A percentile compares a stretch with the other conserved stretches of the same genome.
These are phyloP conservation scores for Aspergillus cejpii DNA, from an alignment of 2,329 filamentous ascomycete species.

Conservation along the genomic window DNA sequence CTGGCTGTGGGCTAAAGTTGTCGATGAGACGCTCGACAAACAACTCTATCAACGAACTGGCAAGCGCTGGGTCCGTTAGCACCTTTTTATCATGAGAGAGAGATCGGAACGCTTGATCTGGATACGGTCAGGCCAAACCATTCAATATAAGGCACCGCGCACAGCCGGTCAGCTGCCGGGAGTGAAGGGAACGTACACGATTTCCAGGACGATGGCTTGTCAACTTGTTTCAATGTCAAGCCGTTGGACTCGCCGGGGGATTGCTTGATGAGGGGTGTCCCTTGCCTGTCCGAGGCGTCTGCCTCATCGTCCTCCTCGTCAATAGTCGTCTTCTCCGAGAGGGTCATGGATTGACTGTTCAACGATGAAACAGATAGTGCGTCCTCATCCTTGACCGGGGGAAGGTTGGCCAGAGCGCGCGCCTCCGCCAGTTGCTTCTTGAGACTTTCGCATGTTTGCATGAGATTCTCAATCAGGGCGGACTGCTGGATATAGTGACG, in stretches of 20 bases:
- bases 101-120: slow-evolving; percentile 1
- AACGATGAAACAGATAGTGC: not conserved
- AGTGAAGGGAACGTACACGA: not conserved
- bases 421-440: slow-evolving; percentile 18
- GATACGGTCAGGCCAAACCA: not conserved
- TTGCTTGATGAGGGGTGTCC: not conserved
- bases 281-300: not conserved
- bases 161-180: not conserved
- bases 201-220: not conserved
- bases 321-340: slow-evolving; percentile 1
- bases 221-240: not conserved
- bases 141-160: too few relatives aligned
- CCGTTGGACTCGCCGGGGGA: not conserved
- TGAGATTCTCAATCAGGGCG: slow-evolving; percentile 23
- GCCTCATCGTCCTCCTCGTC: slow-evolving; percentile 1
- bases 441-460: slow-evolving; percentile 16
- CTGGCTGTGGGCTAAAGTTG: slow-evolving; percentile 18
- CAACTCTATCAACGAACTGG: slow-evolving; percentile 18
- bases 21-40: slow-evolving; percentile 22
- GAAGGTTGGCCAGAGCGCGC: slow-evolving; percentile 13
- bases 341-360: not conserved
- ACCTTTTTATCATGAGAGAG: slow-evolving; percentile 8
- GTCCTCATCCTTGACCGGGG: slow-evolving; percentile 13
- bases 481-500: slow-evolving; percentile 28
- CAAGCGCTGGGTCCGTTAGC: slow-evolving; percentile 14